These are phyloP conservation scores for Colletotrichum sp. DNA, from an alignment of 2,329 filamentous ascomycete genomes.

Conservation along the genomic window DNA sequence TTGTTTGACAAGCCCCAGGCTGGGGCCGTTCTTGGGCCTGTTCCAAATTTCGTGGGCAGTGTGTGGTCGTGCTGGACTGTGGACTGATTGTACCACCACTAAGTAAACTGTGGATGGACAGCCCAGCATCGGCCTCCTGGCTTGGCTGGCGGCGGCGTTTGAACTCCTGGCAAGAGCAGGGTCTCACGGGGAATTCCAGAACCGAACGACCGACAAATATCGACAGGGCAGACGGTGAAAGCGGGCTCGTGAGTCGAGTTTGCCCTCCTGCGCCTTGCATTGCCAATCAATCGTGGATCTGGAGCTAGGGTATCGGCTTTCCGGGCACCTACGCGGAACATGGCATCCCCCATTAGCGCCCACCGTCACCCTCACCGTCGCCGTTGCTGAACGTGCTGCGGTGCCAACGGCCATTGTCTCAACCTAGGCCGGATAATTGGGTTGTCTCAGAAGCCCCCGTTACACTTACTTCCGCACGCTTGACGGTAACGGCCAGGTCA, in stretches of 20 bases:
- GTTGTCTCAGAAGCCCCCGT: slow-evolving; percentile 11
- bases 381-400: not conserved
- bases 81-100: not conserved
- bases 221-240: slow-evolving; percentile 13
- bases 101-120: not conserved
- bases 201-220: slow-evolving; percentile 17
- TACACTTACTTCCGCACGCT: not conserved
- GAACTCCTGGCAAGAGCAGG: not conserved
- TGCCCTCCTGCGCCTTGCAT: not conserved
- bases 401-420: slow-evolving; percentile 7
- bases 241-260: slow-evolving; percentile 3
- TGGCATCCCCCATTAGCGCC: not conserved
- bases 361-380: not conserved
- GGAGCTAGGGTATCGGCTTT: not conserved
- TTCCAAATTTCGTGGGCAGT: not conserved
- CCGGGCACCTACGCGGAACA: slow-evolving; percentile 2
- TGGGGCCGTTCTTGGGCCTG: not conserved
- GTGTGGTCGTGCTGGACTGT: not conserved
- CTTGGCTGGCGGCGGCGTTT: not conserved
- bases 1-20: not conserved
- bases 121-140: not conserved
- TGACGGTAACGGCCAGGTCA: not conserved
- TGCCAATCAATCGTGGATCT: slow-evolving; percentile 11
- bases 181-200: slow-evolving; percentile 20
- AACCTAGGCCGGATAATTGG: slow-evolving; percentile 7